Evolutionary conservation across 805 yeast genomes (phyloP).

Genomic region (Suhomyces faveliae): DNA sequence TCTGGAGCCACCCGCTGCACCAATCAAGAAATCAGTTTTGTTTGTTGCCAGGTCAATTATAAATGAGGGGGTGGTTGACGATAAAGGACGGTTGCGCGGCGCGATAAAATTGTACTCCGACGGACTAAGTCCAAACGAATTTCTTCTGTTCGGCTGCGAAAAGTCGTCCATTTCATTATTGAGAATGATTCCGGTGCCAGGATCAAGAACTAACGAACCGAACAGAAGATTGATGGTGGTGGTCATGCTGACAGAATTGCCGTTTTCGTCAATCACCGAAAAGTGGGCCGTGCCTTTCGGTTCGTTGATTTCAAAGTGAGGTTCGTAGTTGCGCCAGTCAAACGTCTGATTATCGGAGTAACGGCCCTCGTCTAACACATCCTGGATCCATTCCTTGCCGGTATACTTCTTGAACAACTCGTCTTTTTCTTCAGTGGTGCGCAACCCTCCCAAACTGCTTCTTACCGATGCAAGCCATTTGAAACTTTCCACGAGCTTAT

Average conservation of each 20-base stretch:
- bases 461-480: conserved; percentile 91
- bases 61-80: conserved; percentile 79
- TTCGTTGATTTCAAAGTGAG: conserved; percentile 72
- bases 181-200: conserved; percentile 74
- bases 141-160: conserved; percentile 63
- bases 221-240: conserved; percentile 83
- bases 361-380: conserved; percentile 39
- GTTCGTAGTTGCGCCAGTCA: conserved; percentile 72
- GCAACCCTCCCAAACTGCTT: conserved; percentile 75
- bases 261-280: conserved; percentile 68
- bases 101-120: conserved; percentile 73
- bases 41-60: conserved; percentile 33
- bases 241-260: conserved; percentile 83
- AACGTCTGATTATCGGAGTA: conserved; percentile 58
- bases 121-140: conserved; percentile 80
- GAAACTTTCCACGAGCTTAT: conserved; percentile 78
- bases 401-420: conserved; percentile 43
- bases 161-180: conserved; percentile 97
- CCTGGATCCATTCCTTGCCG: conserved; percentile 55
- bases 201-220: conserved; percentile 83
- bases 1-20: conserved; percentile 93
- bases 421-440: conserved; percentile 24
- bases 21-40: conserved; percentile 65
- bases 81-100: conserved; percentile 79
- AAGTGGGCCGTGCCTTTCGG: conserved; percentile 92